Evolutionary conservation across 768 basidiomycete genomes (phyloP), one percentile per base, ranked within the genome.

Genomic region (Chalciporus piperatus): DNA sequence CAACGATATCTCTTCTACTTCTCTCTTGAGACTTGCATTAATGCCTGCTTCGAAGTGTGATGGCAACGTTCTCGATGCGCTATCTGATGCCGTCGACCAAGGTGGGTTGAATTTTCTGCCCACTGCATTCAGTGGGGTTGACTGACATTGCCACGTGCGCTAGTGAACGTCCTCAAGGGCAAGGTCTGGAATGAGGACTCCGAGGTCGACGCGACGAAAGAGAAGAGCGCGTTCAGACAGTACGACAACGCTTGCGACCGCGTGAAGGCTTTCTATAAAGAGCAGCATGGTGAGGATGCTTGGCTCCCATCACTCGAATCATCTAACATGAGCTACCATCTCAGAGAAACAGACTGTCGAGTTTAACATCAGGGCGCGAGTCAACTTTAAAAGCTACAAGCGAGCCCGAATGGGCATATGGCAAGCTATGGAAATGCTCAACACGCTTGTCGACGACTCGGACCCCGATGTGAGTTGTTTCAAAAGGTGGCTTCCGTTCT

Each of bases 381-480:
- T 82, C 10, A 77, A 87, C 55, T 90, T 90, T 70, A 83, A 84
- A 63, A 83, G 71, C 51, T 78, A 74, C 32, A 77, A 72, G 46
- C 81, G 86, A 23, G 87, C 82, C 3, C 77, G 82, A n/a, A 92
- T 93, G 91, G 74, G 86, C 58, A 71, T 92, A 37, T 92, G 89
- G 89, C 81, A 89, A 58, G 89, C 89, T 10, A 92, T 92, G 70
- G 89, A 92, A 60, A 82, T 83, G 77, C 82, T 95, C 42, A 84
- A 93, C 63, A 92, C 88, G 1, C 76, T 95, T 39, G 79, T 94
- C 50, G 91, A 95, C 66, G 91, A 94, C 56, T 92, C 89, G 8
- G 93, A 96, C 69, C 93, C 93, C 47, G 93, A 92, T 62, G 89
- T 89, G 51, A 16, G 64, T 41, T 6, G 17, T 14, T 23, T 38